phyloP scores from a whole-genome alignment of 225 moss, liverwort and hornwort genomes.

The Marchantia polymorpha region DNA sequence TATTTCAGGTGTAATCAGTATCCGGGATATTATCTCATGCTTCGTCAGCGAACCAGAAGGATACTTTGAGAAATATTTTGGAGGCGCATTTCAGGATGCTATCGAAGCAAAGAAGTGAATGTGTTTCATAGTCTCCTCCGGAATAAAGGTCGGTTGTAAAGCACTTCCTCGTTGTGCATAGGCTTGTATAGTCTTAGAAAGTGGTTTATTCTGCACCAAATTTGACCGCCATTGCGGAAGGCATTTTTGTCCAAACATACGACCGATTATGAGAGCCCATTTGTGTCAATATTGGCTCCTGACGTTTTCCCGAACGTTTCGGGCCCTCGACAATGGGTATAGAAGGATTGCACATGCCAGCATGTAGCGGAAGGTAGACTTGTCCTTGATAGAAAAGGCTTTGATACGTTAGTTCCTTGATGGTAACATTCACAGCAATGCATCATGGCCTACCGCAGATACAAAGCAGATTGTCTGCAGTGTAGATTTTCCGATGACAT shows the following conservation, averaged over 20 bases:
- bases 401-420: not conserved
- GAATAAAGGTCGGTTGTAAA: not conserved
- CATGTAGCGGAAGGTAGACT: not conserved
- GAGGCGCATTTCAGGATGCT: constrained; percentile 31
- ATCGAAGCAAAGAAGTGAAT: constrained; percentile 4
- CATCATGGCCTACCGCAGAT: not conserved
- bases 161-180: not conserved
- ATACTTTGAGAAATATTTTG: constrained; percentile 75
- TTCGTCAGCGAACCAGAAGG: constrained; percentile 69
- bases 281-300: not conserved
- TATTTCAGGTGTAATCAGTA: constrained; percentile 60
- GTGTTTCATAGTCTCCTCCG: not conserved
- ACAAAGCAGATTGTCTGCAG: not conserved
- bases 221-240: not conserved
- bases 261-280: not conserved
- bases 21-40: constrained; percentile 79
- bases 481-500: not conserved
- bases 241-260: not conserved
- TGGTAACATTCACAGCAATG: not conserved
- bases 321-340: not conserved
- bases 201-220: not conserved
- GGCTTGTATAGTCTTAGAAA: not conserved
- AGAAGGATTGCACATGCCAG: not conserved
- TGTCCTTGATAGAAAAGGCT: not conserved
- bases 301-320: not conserved